A percentile compares a stretch with the other conserved stretches of the same genome.
Conservation (phyloP, 2,329 filamentous ascomycete species). For the Talaromyces sp. region DNA sequence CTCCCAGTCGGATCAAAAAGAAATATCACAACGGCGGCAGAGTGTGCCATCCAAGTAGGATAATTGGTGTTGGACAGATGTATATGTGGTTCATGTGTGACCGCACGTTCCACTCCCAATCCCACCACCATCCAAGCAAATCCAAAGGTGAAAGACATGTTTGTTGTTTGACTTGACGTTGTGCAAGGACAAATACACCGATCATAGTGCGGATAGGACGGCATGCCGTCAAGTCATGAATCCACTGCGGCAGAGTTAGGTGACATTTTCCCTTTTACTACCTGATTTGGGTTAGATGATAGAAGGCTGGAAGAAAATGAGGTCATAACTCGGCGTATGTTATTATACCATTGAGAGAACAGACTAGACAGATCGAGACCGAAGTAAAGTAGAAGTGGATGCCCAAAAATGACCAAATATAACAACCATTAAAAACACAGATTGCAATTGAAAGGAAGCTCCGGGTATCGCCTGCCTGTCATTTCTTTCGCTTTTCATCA, state of each 20-base stretch:
- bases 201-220: neutral
- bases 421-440: neutral
- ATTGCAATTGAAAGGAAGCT: neutral
- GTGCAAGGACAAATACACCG: neutral
- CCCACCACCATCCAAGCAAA: neutral
- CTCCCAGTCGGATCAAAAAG: neutral
- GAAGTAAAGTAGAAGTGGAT: neutral
- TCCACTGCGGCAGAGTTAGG: neutral
- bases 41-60: neutral
- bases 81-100: neutral
- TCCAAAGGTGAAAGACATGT: neutral
- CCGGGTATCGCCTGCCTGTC: constrained; percentile 14
- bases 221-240: neutral
- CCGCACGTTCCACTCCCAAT: neutral
- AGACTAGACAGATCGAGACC: neutral
- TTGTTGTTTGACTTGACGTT: constrained; percentile 3
- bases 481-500: neutral
- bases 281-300: neutral
- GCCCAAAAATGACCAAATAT: neutral
- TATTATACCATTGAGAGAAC: neutral
- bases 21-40: neutral
- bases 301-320: neutral
- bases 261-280: neutral
- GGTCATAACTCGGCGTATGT: neutral
- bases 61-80: neutral